Evolutionary conservation across 768 basidiomycete species (phyloP), one percentile per base, ranked within the genome.

Genomic region (Mycena rebaudengoi): DNA sequence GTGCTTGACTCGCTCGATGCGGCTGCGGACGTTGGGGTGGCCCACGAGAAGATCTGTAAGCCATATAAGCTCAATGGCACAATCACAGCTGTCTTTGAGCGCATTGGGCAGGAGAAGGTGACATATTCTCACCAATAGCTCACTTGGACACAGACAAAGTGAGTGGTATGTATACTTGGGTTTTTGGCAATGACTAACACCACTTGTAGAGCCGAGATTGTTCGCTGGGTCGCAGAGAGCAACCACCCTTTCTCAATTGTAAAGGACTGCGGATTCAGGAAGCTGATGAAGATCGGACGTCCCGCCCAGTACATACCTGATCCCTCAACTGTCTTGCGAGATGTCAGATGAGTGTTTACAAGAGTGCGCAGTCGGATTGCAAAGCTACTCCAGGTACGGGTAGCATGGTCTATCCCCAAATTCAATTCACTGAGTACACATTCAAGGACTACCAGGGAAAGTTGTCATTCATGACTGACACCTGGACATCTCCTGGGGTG

Each of bases 201-300:
- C 16, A 23, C 26, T 41, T 35, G 25, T 28, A 78, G 75, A 18
- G 75, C 72, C 0, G 58, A 76, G 25, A 63, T 78, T 40, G 78
- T 81, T 0, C 67, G 68, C 0, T 83, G 82, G 82, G 66, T 82
- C 0, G 45, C 77, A 0, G 73, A 79, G 40, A 75, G 69, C 35
- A 48, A 70, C 10, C 70, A 72, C 0, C 81, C 80, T 0, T 78
- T 80, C 56, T 60, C 64, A 0, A 79, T 81, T n/a, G 72, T 80
- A 5, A 65, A 75, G 12, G 78, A 83, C 51, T 54, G 65, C 0
- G 78, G 71, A 0, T 82, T 77, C 51, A 33, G 60, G 14, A 66
- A 23, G 14, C 58, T 79, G 20, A 79, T 78, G 71, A 77, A 70
- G 48, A 73, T 65, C 18, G 80, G 73, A 1, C 52, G 72, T 18